Evolutionary conservation across 345 rosid species (phyloP).

Genomic region (Angophora floribunda): DNA sequence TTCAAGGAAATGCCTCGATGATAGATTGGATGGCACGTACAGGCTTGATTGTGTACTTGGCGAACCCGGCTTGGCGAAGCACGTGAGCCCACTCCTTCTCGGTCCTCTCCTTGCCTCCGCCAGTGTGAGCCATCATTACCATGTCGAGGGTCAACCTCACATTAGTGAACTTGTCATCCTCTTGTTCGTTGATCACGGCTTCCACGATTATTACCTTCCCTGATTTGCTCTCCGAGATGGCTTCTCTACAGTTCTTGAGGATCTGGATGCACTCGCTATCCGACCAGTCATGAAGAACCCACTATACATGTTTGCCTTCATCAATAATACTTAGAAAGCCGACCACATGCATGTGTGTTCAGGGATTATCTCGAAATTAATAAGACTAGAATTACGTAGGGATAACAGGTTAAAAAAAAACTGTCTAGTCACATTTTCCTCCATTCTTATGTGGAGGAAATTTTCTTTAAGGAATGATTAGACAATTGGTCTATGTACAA

Average conservation of each 20-base stretch:
- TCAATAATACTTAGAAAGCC: neutral
- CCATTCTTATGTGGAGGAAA: neutral
- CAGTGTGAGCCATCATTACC: constrained; percentile 70
- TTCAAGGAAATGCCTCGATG: constrained; percentile 43
- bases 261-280: constrained; percentile 58
- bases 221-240: constrained; percentile 14
- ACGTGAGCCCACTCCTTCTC: constrained; percentile 54
- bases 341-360: neutral
- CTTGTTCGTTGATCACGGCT: constrained; percentile 27
- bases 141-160: constrained; percentile 56
- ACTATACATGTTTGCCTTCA: constrained; percentile 2
- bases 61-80: constrained; percentile 48
- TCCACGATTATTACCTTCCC: constrained; percentile 66
- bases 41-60: constrained; percentile 19
- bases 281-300: constrained; percentile 70
- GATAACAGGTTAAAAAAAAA: neutral
- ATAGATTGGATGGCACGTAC: constrained; percentile 19
- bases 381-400: neutral
- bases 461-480: too few species aligned
- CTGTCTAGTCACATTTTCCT: neutral
- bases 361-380: neutral
- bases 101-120: constrained; percentile 57
- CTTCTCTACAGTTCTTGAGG: constrained; percentile 57
- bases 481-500: neutral
- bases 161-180: constrained; percentile 12